Percentiles rank a stretch among this genome's conserved stretches.
phyloP scores from a whole-genome alignment of 2,329 filamentous ascomycete species.

The Taxawa tesnikishii region DNA sequence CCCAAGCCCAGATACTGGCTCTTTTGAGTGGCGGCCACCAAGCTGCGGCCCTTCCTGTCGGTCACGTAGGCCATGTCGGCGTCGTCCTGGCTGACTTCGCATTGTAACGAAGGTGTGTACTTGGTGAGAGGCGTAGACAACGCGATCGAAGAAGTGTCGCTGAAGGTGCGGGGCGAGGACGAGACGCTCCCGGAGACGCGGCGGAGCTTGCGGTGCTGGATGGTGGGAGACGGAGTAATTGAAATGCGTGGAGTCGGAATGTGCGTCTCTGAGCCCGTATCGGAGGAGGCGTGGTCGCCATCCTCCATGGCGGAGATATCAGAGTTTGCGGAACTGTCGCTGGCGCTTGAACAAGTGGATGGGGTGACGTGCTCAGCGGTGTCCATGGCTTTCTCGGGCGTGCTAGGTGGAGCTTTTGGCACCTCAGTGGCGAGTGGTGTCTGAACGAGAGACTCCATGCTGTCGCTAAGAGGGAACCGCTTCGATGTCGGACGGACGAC shows the following conservation, averaged over 20 bases:
- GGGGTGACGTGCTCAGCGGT: not conserved
- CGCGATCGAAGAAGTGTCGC: slow-evolving; percentile 18
- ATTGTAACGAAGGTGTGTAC: slow-evolving; percentile 2
- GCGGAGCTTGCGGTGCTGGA: slow-evolving; percentile 6
- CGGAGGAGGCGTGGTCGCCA: too few species aligned
- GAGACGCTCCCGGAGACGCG: slow-evolving; percentile 9
- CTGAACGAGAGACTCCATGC: not conserved
- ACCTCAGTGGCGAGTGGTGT: too few species aligned
- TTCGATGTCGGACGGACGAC: too few species aligned
- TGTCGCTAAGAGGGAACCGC: not conserved
- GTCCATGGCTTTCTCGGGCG: not conserved
- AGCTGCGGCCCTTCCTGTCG: not conserved
- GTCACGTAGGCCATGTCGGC: too few species aligned
- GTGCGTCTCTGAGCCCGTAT: too few species aligned
- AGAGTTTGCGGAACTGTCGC: too few species aligned
- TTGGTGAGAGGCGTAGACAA: slow-evolving; percentile 11
- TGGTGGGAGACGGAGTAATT: slow-evolving; percentile 1
- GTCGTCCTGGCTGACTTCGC: too few species aligned
- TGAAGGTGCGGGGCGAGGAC: slow-evolving; percentile 15
- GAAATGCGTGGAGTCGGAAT: not conserved
- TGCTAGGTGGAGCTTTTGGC: too few species aligned
- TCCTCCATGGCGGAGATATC: too few species aligned
- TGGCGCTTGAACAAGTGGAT: slow-evolving; percentile 1
- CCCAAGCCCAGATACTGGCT: not conserved
- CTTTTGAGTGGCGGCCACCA: not conserved